Conservation (phyloP, 2,329 filamentous ascomycete species). For the Fusarium pseudoanthophilum region DNA sequence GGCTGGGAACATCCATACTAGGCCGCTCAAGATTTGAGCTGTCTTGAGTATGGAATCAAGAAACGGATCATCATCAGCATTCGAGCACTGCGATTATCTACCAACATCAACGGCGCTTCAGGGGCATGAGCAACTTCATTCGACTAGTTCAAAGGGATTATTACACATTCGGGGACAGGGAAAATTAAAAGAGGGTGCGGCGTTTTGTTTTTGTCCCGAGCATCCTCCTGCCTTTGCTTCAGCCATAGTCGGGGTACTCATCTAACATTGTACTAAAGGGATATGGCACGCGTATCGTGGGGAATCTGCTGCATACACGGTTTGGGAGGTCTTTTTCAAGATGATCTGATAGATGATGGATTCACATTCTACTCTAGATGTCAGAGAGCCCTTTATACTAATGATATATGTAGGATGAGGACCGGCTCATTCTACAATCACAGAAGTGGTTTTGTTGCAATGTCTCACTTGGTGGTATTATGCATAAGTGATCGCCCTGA, state of each 20-base stretch:
- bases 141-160: constrained; percentile 25
- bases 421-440: constrained; percentile 25
- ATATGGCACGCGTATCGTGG: constrained; percentile 28
- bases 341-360: constrained; percentile 39
- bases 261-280: constrained; percentile 15
- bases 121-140: constrained; percentile 36
- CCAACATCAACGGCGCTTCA: constrained; percentile 17
- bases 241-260: constrained; percentile 19
- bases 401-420: constrained; percentile 38
- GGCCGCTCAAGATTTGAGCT: constrained; percentile 9
- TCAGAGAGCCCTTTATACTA: constrained; percentile 26
- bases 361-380: constrained; percentile 18
- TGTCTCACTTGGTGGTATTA: neutral
- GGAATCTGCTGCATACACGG: constrained; percentile 17
- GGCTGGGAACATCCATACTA: constrained; percentile 76
- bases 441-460: constrained; percentile 10
- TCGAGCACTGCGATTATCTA: constrained; percentile 16
- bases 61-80: neutral
- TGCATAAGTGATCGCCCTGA: neutral
- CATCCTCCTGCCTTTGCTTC: constrained; percentile 10
- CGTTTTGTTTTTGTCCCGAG: constrained; percentile 43
- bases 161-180: constrained; percentile 25
- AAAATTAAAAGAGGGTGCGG: constrained; percentile 37
- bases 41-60: neutral
- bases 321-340: constrained; percentile 26